Base-by-base conservation (phyloP, 1,139 yeast genomes). In the Blastobotrys indianensis region DNA sequence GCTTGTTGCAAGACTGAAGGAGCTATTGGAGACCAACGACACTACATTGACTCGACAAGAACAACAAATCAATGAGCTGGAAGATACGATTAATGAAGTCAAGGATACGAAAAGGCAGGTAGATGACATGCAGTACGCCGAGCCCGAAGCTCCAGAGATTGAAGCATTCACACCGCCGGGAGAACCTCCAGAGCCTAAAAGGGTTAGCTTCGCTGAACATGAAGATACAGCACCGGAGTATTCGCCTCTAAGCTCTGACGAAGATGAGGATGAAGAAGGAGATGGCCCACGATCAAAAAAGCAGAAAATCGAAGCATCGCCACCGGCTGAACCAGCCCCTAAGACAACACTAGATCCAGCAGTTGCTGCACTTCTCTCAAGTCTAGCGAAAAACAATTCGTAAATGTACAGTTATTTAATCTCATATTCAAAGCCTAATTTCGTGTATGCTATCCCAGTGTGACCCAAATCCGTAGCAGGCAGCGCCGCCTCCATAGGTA, bases 391-490 rank as follows among this genome's bases (percentile, higher is more conserved):
- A n/a, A 29, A 15, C 9, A 20, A 11, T 23, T 32, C 29, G 20
- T 36, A 28, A 29, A 13, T 29, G 12, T 15, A 33, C 16, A 11
- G 28, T 23, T 35, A 16, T 34, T 34, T 34, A 16, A 13, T 15
- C 9, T 34, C 13, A 12, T 13, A 13, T 32, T 13, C 13, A 32
- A 11, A 32, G 13, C 25, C 8, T 31, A 13, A 17, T 41, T 6
- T 13, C 31, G 7, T 56, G 32, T 4, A 39, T 37, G 28, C 65
- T 62, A 51, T 79, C 82, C 74, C 82, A 82, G 39, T 73, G 76
- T 28, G 87, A 77, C 0, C 95, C 95, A 66, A 85, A 85, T 0
- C 92, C 84, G 58, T 83, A 85, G 60, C 95, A 85, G 1, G 85
- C 87, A 0, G 84, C 90, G 2, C 94, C 94, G 4, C 95, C 95